Conservation (phyloP, 2,329 filamentous ascomycete genomes). For the Colletotrichum limetticola region DNA sequence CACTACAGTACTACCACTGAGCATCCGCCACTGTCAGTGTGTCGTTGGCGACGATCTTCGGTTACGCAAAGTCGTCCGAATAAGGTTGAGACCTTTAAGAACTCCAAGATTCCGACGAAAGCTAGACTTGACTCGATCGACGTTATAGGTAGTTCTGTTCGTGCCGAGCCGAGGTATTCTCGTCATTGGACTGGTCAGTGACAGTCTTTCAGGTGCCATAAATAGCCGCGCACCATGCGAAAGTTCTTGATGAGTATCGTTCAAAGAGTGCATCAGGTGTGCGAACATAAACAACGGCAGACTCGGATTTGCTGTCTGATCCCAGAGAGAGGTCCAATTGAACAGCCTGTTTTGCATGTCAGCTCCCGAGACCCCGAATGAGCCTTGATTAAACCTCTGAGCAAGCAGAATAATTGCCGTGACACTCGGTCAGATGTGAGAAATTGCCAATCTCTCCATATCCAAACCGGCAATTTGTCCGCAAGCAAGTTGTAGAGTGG, state of each 20-base stretch:
- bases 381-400: neutral
- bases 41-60: neutral
- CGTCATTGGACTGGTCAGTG: neutral
- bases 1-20: neutral
- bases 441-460: constrained; percentile 19
- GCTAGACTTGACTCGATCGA: neutral
- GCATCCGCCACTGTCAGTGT: neutral
- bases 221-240: neutral
- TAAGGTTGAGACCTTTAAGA: constrained; percentile 24
- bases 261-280: neutral
- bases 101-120: neutral
- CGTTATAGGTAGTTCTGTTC: too few species aligned
- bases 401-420: neutral
- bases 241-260: neutral
- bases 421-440: neutral
- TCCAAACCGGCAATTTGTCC: constrained; percentile 13
- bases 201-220: too few species aligned
- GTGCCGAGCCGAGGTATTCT: neutral
- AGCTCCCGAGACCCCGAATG: neutral
- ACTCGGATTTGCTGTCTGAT: neutral
- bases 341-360: neutral
- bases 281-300: neutral
- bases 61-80: constrained; percentile 19
- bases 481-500: neutral
- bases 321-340: neutral